Evolutionary conservation across 2,329 filamentous ascomycete genomes (phyloP), one percentile per base, ranked within the genome.

Genomic region (Pseudogymnoascus sp.): DNA sequence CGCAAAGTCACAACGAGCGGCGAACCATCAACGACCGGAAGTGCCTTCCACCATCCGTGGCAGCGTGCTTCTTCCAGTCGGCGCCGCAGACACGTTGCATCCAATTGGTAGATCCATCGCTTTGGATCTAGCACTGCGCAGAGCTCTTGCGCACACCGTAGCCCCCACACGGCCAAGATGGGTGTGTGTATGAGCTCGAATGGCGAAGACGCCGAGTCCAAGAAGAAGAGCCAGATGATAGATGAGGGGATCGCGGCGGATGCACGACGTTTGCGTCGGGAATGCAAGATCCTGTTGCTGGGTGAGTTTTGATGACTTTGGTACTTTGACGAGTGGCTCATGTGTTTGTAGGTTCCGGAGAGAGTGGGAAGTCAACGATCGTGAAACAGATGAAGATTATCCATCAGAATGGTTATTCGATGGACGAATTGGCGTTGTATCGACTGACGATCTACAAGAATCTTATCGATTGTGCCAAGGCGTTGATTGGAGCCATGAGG

Each of bases 381-480:
- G 94, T 99, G 68, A 99, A 99, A 77, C 94, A 99, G 81, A 99
- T 99, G 94, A 99, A 97, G 78, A 99, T 99, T 69, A 97, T 99
- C 71, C 94, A 99, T 72, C 88, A 97, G 70, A 96, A 97, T 77
- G 94, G 94, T 64, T 99, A 99, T 76, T 92, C 90, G 9, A 86
- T 91, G 67, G 93, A 97, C 70, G 94, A 99, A 75, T 81, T 97
- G 58, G 89, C 89, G 70, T 88, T 96, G 73, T 97, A 97, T 78
- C 89, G 94, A 63, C 85, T 96, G 64, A 97, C 94, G 34, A 91
- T 99, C 63, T 99, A 96, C 80, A 99, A 99, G 78, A 99, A 99
- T 74, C 81, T 99, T 63, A 84, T 97, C 68, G 94, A 99, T 76
- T 99, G 94, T 79, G 90, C 91, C 67, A 97, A 96, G 73, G 89